phyloP scores from a whole-genome alignment of 208 protist species.

The Tritrichomonas musculus region DNA sequence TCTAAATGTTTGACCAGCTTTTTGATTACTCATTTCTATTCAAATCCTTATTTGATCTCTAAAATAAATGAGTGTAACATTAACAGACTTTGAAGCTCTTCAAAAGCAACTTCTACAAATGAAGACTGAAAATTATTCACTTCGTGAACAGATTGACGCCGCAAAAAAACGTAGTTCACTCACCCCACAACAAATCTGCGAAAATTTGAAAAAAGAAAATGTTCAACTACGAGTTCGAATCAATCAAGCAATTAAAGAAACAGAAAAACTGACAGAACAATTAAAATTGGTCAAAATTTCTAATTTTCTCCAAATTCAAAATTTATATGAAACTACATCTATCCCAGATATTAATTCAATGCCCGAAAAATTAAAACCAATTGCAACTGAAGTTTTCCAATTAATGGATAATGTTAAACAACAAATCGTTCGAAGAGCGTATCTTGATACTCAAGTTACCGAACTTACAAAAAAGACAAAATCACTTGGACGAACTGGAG shows the following conservation, averaged over 20 bases:
- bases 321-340: not conserved
- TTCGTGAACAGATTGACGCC: not conserved
- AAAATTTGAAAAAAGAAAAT: constrained; percentile 15
- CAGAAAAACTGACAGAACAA: not conserved
- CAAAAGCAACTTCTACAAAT: not conserved
- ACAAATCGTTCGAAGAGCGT: not conserved
- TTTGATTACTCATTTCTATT: too few relatives aligned
- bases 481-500: not conserved
- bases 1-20: too few relatives aligned
- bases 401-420: constrained; percentile 12
- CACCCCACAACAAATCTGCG: not conserved
- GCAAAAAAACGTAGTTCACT: not conserved
- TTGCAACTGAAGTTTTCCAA: not conserved
- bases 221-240: constrained; percentile 5
- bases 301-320: not conserved
- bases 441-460: constrained; percentile 26
- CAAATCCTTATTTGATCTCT: too few relatives aligned
- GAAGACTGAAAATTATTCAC: not conserved
- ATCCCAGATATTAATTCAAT: constrained; percentile 13
- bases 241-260: not conserved
- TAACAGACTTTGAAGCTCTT: not conserved
- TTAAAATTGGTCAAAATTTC: not conserved
- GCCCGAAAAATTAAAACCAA: not conserved
- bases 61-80: not conserved
- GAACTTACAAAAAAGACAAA: constrained; percentile 26